Conservation (phyloP, 75 land plant species). For the Sequoia sempervirens region DNA sequence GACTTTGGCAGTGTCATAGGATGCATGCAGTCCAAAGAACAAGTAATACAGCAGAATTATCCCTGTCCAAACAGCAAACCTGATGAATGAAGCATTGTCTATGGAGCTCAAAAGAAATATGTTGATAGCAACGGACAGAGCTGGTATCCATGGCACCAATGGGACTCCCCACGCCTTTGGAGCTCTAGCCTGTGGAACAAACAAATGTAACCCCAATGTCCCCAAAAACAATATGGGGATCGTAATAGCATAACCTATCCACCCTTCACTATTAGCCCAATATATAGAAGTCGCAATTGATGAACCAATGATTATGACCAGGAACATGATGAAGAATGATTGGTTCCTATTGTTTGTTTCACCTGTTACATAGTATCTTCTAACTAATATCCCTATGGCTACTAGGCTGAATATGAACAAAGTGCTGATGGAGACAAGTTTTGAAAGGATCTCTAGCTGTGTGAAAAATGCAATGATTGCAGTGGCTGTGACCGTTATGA, state of each 20-base stretch:
- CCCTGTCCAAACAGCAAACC: constrained; percentile 69
- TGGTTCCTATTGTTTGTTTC: constrained; percentile 26
- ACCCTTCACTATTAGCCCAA: constrained; percentile 59
- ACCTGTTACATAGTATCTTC: constrained; percentile 63
- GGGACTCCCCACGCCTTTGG: constrained; percentile 87
- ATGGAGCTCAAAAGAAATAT: constrained; percentile 75
- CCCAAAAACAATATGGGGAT: constrained; percentile 54
- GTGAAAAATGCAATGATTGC: constrained; percentile 74
- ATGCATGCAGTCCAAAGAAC: constrained; percentile 76
- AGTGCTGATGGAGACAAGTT: constrained; percentile 75
- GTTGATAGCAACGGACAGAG: constrained; percentile 64
- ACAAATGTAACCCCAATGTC: constrained; percentile 35
- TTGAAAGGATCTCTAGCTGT: constrained; percentile 49
- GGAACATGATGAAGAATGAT: constrained; percentile 32
- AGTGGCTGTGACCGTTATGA: constrained; percentile 46
- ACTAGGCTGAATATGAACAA: constrained; percentile 82
- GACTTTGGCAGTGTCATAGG: constrained; percentile 62
- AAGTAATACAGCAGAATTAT: constrained; percentile 68
- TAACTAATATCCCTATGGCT: constrained; percentile 65
- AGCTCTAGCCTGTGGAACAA: constrained; percentile 48
- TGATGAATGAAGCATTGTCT: constrained; percentile 50
- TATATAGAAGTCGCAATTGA: constrained; percentile 54
- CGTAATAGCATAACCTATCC: constrained; percentile 48
- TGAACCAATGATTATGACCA: constrained; percentile 41
- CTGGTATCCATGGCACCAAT: constrained; percentile 86